Conservation (phyloP, 192 early-diverging fungal species). For the Coemansia sp. region DNA sequence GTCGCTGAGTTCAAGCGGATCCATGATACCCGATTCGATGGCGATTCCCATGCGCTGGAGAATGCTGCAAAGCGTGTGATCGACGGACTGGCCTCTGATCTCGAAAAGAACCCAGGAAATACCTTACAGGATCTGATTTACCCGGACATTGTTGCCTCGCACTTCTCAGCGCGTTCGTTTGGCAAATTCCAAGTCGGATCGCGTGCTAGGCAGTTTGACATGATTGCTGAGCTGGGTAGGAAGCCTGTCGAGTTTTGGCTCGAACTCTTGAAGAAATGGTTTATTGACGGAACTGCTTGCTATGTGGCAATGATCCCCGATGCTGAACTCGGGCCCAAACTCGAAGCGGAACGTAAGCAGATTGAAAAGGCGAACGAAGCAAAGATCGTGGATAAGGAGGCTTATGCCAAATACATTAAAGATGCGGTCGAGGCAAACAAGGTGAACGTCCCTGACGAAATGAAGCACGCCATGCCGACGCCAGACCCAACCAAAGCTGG, state of each 20-base stretch:
- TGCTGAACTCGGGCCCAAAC: constrained; percentile 10
- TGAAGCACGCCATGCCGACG: constrained; percentile 60
- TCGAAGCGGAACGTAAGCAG: constrained; percentile 33
- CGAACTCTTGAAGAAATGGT: constrained; percentile 38
- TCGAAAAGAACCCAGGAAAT: constrained; percentile 37
- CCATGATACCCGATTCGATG: constrained; percentile 37
- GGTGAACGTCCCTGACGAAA: constrained; percentile 54
- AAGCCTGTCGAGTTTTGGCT: constrained; percentile 45
- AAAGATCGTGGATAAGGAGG: constrained; percentile 27
- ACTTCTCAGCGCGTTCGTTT: constrained; percentile 24
- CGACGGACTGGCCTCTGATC: constrained; percentile 25
- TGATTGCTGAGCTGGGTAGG: constrained; percentile 23
- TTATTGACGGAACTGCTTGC: constrained; percentile 27
- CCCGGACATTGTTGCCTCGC: constrained; percentile 40
- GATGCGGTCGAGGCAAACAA: constrained; percentile 27
- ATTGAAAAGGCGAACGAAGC: constrained; percentile 27
- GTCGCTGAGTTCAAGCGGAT: constrained; percentile 64
- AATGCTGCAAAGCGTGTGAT: constrained; percentile 25
- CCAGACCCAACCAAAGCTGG: constrained; percentile 30
- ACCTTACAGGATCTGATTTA: constrained; percentile 22
- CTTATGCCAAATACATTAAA: constrained; percentile 57
- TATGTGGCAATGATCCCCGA: constrained; percentile 42
- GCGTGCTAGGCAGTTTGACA: constrained; percentile 31
- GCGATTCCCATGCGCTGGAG: constrained; percentile 27
- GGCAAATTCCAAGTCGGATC: constrained; percentile 24